Evolutionary conservation across 495 filamentous ascomycete genomes (phyloP).

Genomic region (Trichoderma virens): DNA sequence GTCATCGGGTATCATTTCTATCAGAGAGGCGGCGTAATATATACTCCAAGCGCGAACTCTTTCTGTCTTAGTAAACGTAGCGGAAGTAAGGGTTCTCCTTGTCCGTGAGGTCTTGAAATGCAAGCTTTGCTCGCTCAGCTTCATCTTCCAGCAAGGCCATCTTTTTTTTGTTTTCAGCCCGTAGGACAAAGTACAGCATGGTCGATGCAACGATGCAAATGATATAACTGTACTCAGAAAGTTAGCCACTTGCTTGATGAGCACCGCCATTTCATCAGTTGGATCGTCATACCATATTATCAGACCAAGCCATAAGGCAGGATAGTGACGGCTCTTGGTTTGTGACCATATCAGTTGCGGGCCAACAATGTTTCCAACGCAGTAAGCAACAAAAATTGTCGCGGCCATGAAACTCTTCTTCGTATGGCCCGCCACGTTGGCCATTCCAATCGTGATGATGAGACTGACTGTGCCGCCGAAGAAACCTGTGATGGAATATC

Average conservation of each 20-base stretch:
- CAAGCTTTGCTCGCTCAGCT: conserved; percentile 51
- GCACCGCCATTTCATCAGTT: not conserved
- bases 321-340: conserved; percentile 57
- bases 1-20: not conserved
- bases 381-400: conserved; percentile 67
- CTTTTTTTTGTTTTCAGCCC: conserved; percentile 47
- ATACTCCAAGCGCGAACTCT: not conserved
- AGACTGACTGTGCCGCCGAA: conserved; percentile 60
- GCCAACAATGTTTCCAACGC: conserved; percentile 62
- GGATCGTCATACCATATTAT: conserved; percentile 51
- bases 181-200: conserved; percentile 49
- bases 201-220: conserved; percentile 53
- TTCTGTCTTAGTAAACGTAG: conserved; percentile 40
- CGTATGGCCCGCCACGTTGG: conserved; percentile 68
- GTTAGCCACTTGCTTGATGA: conserved; percentile 9
- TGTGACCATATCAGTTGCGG: conserved; percentile 60
- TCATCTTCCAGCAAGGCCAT: conserved; percentile 49
- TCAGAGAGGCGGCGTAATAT: not conserved
- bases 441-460: conserved; percentile 59
- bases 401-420: conserved; percentile 71
- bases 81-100: conserved; percentile 67
- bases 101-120: conserved; percentile 69
- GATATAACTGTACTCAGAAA: conserved; percentile 46
- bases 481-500: conserved; percentile 63
- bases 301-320: conserved; percentile 59